phyloP scores from a whole-genome alignment of 495 filamentous ascomycete species.

The Aspergillus saccharolyticus region DNA sequence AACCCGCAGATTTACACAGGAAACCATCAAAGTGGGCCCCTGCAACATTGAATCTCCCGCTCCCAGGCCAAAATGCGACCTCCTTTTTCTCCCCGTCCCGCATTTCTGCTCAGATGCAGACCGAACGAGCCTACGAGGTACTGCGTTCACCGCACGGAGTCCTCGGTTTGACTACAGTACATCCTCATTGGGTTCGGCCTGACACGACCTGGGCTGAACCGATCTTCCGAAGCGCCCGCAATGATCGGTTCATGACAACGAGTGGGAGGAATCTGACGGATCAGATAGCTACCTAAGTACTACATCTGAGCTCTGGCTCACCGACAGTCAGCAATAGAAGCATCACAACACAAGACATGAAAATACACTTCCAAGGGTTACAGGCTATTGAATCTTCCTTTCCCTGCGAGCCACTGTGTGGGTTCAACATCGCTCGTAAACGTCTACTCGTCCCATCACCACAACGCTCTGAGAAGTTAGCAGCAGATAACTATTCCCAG shows the following conservation, averaged over 20 bases:
- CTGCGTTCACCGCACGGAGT: no score
- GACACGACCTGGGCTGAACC: not conserved
- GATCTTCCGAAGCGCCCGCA: not conserved
- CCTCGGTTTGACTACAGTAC: no score
- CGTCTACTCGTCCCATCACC: no score
- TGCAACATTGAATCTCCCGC: not conserved
- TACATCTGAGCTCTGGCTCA: no score
- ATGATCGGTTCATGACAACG: not conserved
- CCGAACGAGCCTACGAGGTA: no score
- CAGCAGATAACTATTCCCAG: not conserved
- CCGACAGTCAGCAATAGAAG: not conserved
- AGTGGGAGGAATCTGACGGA: not conserved
- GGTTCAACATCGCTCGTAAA: no score
- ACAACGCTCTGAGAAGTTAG: no score
- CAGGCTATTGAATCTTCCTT: conserved; percentile 8
- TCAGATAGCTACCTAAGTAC: not conserved
- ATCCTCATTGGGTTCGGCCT: not conserved
- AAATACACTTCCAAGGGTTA: not conserved
- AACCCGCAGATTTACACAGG: not conserved
- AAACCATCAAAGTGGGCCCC: not conserved
- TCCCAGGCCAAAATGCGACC: not conserved
- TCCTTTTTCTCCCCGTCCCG: not conserved
- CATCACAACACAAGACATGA: not conserved
- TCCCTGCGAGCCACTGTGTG: not conserved
- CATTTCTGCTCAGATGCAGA: not conserved